Conservation (phyloP, 169 alveolate species). For the Perkinsus marinus region DNA sequence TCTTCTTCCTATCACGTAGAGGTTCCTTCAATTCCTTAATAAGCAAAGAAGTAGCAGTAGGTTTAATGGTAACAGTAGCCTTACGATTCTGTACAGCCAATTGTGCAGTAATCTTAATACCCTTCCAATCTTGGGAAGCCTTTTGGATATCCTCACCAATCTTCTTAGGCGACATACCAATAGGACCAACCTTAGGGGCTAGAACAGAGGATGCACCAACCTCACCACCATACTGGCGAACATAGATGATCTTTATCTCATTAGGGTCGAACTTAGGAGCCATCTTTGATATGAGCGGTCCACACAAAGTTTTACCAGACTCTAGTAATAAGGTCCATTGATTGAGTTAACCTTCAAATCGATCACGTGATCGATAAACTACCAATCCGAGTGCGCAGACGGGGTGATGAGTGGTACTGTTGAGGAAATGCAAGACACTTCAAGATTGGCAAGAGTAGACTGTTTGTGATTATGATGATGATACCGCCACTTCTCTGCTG, state of each 20-base stretch:
- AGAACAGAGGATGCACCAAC: constrained; percentile 91
- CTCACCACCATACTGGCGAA: constrained; percentile 93
- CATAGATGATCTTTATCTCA: constrained; percentile 36
- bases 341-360: too few relatives aligned
- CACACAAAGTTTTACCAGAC: too few relatives aligned
- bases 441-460: too few relatives aligned
- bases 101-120: constrained; percentile 71
- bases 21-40: constrained; percentile 90
- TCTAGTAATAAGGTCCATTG: too few relatives aligned
- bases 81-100: constrained; percentile 63
- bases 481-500: too few relatives aligned
- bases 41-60: constrained; percentile 86
- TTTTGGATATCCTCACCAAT: constrained; percentile 93
- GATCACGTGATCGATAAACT: too few relatives aligned
- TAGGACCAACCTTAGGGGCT: constrained; percentile 95
- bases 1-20: constrained; percentile 86
- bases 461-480: too few relatives aligned
- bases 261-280: background rate
- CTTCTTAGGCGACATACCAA: constrained; percentile 88
- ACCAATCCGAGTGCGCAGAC: too few relatives aligned
- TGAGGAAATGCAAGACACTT: too few relatives aligned
- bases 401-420: too few relatives aligned
- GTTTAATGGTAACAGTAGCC: constrained; percentile 79
- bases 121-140: constrained; percentile 89
- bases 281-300: background rate